Evolutionary conservation across 768 basidiomycete genomes (phyloP).

Genomic region (Lactarius akahatsu): DNA sequence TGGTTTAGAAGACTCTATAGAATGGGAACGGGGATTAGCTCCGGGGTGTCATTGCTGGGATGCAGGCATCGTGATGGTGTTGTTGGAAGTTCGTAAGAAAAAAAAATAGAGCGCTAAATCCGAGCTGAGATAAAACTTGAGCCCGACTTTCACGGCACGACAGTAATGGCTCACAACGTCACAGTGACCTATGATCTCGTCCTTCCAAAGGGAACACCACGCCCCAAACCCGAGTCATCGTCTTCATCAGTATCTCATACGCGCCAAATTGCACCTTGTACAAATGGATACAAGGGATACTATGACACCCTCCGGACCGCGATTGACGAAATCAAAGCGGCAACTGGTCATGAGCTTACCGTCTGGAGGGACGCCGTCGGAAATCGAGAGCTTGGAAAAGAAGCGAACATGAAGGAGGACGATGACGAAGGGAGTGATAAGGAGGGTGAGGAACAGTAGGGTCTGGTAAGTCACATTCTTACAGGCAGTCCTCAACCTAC

Average conservation of each 20-base stretch:
- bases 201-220: conserved; percentile 38
- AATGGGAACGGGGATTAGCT: background rate
- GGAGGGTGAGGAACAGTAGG: conserved; percentile 31
- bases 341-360: conserved; percentile 67
- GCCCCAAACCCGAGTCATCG: conserved; percentile 25
- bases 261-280: conserved; percentile 31
- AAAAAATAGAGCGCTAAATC: conserved; percentile 5
- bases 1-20: background rate
- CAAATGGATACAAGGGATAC: conserved; percentile 38
- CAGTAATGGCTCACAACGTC: conserved; percentile 31
- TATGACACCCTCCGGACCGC: conserved; percentile 51
- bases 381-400: conserved; percentile 60
- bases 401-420: conserved; percentile 46
- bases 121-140: background rate
- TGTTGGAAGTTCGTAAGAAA: background rate
- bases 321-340: conserved; percentile 51
- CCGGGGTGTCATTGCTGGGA: conserved; percentile 1
- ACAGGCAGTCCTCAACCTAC: background rate
- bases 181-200: conserved; percentile 46
- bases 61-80: conserved; percentile 21
- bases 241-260: conserved; percentile 29
- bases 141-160: conserved; percentile 8
- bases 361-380: conserved; percentile 74
- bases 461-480: background rate
- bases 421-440: conserved; percentile 51